Evolutionary conservation across 768 basidiomycete species (phyloP).

Genomic region (Brasilioporus rufonigricans): DNA sequence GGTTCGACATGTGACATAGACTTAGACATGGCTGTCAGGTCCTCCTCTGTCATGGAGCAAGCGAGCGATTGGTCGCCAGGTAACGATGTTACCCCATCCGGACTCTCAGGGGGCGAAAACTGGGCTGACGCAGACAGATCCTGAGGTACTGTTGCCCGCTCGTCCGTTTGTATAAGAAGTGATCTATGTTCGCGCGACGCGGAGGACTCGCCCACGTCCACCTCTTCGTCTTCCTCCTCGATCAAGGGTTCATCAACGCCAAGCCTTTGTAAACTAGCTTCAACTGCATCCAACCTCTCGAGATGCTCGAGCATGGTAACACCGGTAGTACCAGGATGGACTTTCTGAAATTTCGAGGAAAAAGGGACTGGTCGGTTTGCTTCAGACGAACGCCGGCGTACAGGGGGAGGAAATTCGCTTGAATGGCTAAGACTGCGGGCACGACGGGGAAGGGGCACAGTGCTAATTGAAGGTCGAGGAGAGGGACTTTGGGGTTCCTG

Average conservation of each 20-base stretch:
- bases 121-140: slow-evolving; percentile 37
- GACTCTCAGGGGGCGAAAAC: slow-evolving; percentile 59
- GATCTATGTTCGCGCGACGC: slow-evolving; percentile 16
- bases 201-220: slow-evolving; percentile 62
- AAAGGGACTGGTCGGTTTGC: slow-evolving; percentile 76
- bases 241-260: slow-evolving; percentile 55
- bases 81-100: slow-evolving; percentile 49
- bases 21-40: slow-evolving; percentile 71
- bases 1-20: slow-evolving; percentile 70
- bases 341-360: slow-evolving; percentile 77
- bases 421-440: slow-evolving; percentile 58
- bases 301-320: slow-evolving; percentile 83
- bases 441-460: slow-evolving; percentile 53
- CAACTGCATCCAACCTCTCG: slow-evolving; percentile 80
- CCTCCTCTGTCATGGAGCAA: slow-evolving; percentile 65
- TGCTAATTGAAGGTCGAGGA: slow-evolving; percentile 60
- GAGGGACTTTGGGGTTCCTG: slow-evolving; percentile 41
- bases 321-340: slow-evolving; percentile 84
- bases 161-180: slow-evolving; percentile 32
- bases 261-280: slow-evolving; percentile 74
- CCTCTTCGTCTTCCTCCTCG: slow-evolving; percentile 50
- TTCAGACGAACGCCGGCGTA: slow-evolving; percentile 61
- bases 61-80: slow-evolving; percentile 52
- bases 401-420: slow-evolving; percentile 73
- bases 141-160: slow-evolving; percentile 1